These are phyloP conservation scores for Berkeleyomyces rouxiae DNA, from an alignment of 2,329 filamentous ascomycete species.

Conservation along the genomic window DNA sequence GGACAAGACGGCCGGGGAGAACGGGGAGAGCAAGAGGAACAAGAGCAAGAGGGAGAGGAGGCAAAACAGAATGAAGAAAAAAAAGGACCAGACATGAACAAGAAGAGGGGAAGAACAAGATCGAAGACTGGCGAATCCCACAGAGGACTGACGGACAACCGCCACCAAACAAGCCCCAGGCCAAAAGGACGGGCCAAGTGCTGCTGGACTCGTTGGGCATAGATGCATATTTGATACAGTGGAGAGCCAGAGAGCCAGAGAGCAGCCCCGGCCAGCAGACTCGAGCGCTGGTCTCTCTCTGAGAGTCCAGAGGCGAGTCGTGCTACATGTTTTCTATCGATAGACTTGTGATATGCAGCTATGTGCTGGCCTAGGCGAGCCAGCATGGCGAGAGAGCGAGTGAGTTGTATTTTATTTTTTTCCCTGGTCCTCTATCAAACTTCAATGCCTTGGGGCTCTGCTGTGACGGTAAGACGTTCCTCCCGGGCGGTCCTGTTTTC, in stretches of 20 bases:
- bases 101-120: conserved; percentile 1
- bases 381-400: too few relatives aligned
- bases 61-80: not conserved
- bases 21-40: not conserved
- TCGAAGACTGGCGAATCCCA: not conserved
- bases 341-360: not conserved
- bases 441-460: not conserved
- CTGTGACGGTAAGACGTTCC: conserved; percentile 1
- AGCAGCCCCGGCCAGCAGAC: not conserved
- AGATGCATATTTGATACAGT: conserved; percentile 1
- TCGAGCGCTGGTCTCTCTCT: too few relatives aligned
- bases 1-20: not conserved
- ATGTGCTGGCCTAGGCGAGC: not conserved
- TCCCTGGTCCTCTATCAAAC: not conserved
- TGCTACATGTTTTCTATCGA: not conserved
- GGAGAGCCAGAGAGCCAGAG: not conserved
- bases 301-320: not conserved
- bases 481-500: not conserved
- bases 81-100: not conserved
- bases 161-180: not conserved
- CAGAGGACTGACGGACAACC: not conserved
- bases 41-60: not conserved
- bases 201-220: not conserved
- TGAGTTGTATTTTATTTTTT: not conserved
- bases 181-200: not conserved